These are phyloP conservation scores for Pelargonium cotyledonis DNA, from an alignment of 441 rosid genomes.

Conservation along the genomic window DNA sequence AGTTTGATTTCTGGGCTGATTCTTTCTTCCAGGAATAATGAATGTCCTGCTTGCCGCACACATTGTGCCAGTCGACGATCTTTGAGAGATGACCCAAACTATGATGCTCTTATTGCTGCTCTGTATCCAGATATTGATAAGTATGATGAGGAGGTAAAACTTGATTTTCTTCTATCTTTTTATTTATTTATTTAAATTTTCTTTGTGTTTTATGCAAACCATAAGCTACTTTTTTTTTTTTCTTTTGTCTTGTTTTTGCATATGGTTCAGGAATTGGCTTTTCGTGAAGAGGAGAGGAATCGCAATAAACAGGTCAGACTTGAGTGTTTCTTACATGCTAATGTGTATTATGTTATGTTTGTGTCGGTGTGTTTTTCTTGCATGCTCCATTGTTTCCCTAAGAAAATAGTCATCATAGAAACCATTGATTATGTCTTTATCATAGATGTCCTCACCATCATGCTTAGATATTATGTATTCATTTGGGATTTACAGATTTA, in stretches of 20 bases:
- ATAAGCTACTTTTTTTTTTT: neutral
- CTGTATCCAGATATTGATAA: slow-evolving; percentile 75
- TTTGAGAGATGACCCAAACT: slow-evolving; percentile 86
- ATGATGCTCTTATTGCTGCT: slow-evolving; percentile 81
- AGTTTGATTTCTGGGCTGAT: slow-evolving; percentile 17
- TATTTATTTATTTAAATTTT: slow-evolving; percentile 8
- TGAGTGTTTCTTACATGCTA: neutral
- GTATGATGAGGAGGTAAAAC: slow-evolving; percentile 72
- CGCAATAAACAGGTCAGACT: slow-evolving; percentile 59
- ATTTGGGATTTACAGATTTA: neutral
- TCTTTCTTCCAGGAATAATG: slow-evolving; percentile 70
- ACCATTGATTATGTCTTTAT: slow-evolving; percentile 9
- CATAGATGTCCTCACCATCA: slow-evolving; percentile 5
- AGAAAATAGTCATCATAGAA: neutral
- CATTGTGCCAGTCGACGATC: slow-evolving; percentile 98
- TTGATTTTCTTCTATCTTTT: slow-evolving; percentile 11
- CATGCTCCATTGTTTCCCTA: slow-evolving; percentile 9
- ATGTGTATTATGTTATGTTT: neutral
- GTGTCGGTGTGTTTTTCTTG: slow-evolving; percentile 9
- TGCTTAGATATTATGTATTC: neutral
- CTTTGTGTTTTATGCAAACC: slow-evolving; percentile 8
- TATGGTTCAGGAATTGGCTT: slow-evolving; percentile 48
- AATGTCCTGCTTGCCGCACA: slow-evolving; percentile 98
- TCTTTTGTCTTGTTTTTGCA: slow-evolving; percentile 16
- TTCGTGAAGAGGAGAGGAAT: slow-evolving; percentile 58